Base-by-base conservation (phyloP, 305 asterid species). In the Solanum hybrid region DNA sequence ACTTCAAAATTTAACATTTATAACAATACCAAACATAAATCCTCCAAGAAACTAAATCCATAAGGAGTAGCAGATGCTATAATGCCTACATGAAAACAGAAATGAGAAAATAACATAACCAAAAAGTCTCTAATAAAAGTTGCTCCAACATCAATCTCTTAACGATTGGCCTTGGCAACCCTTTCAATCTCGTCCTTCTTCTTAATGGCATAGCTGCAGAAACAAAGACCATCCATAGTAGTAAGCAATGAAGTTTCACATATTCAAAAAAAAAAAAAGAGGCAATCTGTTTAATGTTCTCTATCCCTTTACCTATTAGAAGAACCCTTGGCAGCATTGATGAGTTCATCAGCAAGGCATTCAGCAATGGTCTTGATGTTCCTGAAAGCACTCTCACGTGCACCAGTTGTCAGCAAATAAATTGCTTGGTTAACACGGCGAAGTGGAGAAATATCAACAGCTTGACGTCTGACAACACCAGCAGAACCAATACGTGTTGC, bases 131-230 rank as follows among this genome's bases (percentile, higher is more conserved):
- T 78, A 0, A 0, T 9, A 87, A 79, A 60, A 42, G 35, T 34
- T 31, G 5, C 29, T 26, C 78, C 86, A 80, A 77, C 13, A 37
- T 42, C 86, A 34, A 38, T 84, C 66, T n/a, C 91, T 94, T 69
- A 96, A 94, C 98, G 97, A 90, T 96, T 96, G 89, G 98, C 98
- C 95, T 96, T 96, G 60, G 97, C 98, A 92, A 95, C 98, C 90
- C 98, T 94, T 92, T 96, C 98, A 89, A 96, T 95, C 95, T 96
- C 98, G 4, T 96, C 97, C 86, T 96, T 96, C 98, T 95, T 95
- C 91, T 96, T 95, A 2, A 96, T 96, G 22, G 98, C 98, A 91
- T 95, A 96, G 94, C 98, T 95, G 15, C n/a, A 51, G 15, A 15
- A 15, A n/a, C 15, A 51, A 15, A n/a, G 5, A 51, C 5, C 15